phyloP scores from a whole-genome alignment of 208 protist genomes.

The Crithidia acanthocephali region DNA sequence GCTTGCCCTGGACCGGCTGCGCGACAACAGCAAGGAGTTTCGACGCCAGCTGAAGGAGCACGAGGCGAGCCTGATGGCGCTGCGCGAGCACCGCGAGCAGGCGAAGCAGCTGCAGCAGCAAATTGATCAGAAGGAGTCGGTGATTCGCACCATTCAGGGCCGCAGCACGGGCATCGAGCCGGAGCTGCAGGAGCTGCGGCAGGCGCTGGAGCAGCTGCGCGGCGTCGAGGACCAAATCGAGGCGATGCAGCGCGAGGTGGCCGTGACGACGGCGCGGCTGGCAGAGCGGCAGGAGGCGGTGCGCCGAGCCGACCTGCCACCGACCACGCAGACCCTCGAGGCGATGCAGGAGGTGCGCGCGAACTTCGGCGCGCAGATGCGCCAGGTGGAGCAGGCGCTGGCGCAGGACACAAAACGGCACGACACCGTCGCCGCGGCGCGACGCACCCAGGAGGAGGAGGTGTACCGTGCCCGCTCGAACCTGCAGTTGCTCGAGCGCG shows the following conservation, averaged over 20 bases:
- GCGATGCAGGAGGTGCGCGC: conserved; percentile 48
- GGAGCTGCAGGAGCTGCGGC: conserved; percentile 56
- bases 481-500: conserved; percentile 55
- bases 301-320: conserved; percentile 30
- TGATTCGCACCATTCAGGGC: conserved; percentile 41
- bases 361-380: conserved; percentile 43
- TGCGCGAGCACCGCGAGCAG: conserved; percentile 84
- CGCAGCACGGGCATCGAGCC: conserved; percentile 60
- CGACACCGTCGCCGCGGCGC: conserved; percentile 27
- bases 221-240: conserved; percentile 64
- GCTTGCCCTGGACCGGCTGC: conserved; percentile 84
- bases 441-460: conserved; percentile 43
- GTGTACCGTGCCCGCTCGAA: conserved; percentile 38
- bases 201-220: conserved; percentile 50
- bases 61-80: conserved; percentile 71
- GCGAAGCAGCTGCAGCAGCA: conserved; percentile 63
- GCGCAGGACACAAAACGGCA: conserved; percentile 38
- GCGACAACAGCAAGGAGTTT: conserved; percentile 89
- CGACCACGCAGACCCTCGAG: conserved; percentile 46
- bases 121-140: conserved; percentile 65
- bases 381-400: conserved; percentile 37
- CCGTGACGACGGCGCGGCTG: conserved; percentile 64
- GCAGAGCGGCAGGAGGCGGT: conserved; percentile 66
- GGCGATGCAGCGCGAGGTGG: conserved; percentile 55
- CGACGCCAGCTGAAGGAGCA: conserved; percentile 84